Conservation (phyloP, 768 basidiomycete species). For the Kockovaella imperatae region DNA sequence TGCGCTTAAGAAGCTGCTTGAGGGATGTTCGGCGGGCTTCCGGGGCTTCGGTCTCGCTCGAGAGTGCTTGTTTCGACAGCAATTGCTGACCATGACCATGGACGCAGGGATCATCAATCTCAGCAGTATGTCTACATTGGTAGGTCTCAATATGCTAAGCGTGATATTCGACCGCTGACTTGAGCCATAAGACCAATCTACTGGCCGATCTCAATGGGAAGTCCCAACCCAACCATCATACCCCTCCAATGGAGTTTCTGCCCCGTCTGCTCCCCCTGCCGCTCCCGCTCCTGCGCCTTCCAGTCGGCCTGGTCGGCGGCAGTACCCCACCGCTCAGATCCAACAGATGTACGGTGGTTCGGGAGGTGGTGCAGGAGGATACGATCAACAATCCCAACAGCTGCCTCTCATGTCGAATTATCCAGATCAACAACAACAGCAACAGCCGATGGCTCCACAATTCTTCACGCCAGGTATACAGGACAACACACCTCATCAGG, state of each 20-base stretch:
- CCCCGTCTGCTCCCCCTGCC: slow-evolving; percentile 31
- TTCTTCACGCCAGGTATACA: slow-evolving; percentile 6
- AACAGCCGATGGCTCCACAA: slow-evolving; percentile 1
- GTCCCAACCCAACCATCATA: slow-evolving; percentile 51
- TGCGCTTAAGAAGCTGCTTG: neutral
- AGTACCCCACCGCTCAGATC: slow-evolving; percentile 86
- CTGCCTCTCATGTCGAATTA: slow-evolving; percentile 34
- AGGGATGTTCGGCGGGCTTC: slow-evolving; percentile 8
- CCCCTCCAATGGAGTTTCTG: slow-evolving; percentile 20
- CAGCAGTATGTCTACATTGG: slow-evolving; percentile 85
- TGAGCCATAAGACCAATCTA: slow-evolving; percentile 61
- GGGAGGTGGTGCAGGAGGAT: slow-evolving; percentile 48
- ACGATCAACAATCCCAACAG: slow-evolving; percentile 49
- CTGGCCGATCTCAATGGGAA: slow-evolving; percentile 77
- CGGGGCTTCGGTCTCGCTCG: slow-evolving; percentile 13
- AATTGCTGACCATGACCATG: slow-evolving; percentile 14
- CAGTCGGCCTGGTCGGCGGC: slow-evolving; percentile 62
- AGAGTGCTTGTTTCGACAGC: neutral
- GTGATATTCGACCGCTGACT: neutral
- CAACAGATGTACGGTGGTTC: slow-evolving; percentile 50
- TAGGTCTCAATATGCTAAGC: slow-evolving; percentile 47
- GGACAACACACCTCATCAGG: slow-evolving; percentile 5
- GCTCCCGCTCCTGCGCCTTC: slow-evolving; percentile 42
- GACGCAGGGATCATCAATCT: slow-evolving; percentile 63
- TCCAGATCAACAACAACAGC: slow-evolving; percentile 17